Percentiles rank a stretch among this genome's conserved stretches.
phyloP scores from a whole-genome alignment of 1,284 basidiomycete species.

The Neonothopanus nambi region DNA sequence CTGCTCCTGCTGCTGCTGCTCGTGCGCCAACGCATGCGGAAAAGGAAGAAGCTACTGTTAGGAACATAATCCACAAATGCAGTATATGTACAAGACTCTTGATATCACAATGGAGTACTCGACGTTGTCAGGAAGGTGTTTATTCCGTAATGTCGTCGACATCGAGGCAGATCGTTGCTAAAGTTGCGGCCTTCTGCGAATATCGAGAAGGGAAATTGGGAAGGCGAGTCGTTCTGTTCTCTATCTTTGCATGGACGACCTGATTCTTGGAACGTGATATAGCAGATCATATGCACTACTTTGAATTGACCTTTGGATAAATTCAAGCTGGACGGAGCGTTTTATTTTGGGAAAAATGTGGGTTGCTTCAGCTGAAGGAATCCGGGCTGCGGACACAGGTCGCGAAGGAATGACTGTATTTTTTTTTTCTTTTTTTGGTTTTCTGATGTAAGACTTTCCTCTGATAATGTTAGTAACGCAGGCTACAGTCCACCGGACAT shows the following conservation, averaged over 20 bases:
- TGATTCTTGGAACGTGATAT: too few relatives aligned
- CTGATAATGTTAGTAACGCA: conserved; percentile 19
- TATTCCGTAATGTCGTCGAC: conserved; percentile 80
- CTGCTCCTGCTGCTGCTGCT: neutral
- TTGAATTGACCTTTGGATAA: conserved; percentile 75
- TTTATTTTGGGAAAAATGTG: conserved; percentile 82
- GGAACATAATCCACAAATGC: conserved; percentile 88
- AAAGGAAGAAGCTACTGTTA: conserved; percentile 37
- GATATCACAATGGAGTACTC: conserved; percentile 95
- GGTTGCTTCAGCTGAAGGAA: conserved; percentile 82
- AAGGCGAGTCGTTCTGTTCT: conserved; percentile 17
- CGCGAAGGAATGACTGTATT: conserved; percentile 72
- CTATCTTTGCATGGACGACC: neutral
- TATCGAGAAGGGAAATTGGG: neutral
- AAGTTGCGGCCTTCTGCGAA: conserved; percentile 75
- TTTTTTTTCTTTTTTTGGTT: neutral
- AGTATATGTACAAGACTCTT: conserved; percentile 85
- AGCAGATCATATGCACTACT: conserved; percentile 67
- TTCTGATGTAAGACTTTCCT: conserved; percentile 10
- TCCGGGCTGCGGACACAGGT: conserved; percentile 87
- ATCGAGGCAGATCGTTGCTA: conserved; percentile 86
- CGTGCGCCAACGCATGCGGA: neutral
- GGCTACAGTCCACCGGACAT: conserved; percentile 63
- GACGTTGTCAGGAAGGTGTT: conserved; percentile 81
- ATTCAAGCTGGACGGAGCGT: conserved; percentile 95